Evolutionary conservation across 2,329 filamentous ascomycete species (phyloP).

Genomic region (Periglandula ipomoeae): DNA sequence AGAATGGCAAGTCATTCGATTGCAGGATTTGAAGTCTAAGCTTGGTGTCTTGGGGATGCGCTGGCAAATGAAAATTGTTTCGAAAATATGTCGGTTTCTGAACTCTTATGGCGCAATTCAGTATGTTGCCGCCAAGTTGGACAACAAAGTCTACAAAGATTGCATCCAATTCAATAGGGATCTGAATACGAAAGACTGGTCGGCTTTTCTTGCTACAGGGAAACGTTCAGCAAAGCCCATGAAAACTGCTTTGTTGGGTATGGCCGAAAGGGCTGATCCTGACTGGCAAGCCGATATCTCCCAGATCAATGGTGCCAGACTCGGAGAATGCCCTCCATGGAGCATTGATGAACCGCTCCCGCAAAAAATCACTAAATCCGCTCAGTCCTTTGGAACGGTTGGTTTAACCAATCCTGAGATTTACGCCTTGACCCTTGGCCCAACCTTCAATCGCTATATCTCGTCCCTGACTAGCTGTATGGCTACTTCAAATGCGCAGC

Average conservation of each 20-base stretch:
- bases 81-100: conserved; percentile 49
- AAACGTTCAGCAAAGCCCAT: conserved; percentile 22
- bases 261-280: conserved; percentile 16
- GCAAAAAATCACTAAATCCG: conserved; percentile 20
- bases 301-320: conserved; percentile 7
- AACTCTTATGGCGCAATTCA: conserved; percentile 45
- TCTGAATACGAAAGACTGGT: conserved; percentile 47
- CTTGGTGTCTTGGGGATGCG: conserved; percentile 44
- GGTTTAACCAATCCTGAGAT: conserved; percentile 29
- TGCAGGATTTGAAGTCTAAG: conserved; percentile 49
- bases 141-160: conserved; percentile 48
- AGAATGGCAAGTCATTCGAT: conserved; percentile 49
- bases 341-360: conserved; percentile 24
- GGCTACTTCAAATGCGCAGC: conserved; percentile 23
- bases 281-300: conserved; percentile 8
- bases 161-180: conserved; percentile 51
- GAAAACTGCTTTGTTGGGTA: conserved; percentile 14
- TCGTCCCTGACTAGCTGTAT: conserved; percentile 28
- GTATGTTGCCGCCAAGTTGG: conserved; percentile 47
- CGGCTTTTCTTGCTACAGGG: conserved; percentile 41
- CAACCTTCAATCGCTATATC: conserved; percentile 27
- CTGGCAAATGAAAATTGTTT: conserved; percentile 52
- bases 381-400: conserved; percentile 16
- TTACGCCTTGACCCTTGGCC: conserved; percentile 26
- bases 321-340: conserved; percentile 21